Evolutionary conservation across 441 rosid species (phyloP), one percentile per base, ranked within the genome.

Genomic region (Croton laevigatus): DNA sequence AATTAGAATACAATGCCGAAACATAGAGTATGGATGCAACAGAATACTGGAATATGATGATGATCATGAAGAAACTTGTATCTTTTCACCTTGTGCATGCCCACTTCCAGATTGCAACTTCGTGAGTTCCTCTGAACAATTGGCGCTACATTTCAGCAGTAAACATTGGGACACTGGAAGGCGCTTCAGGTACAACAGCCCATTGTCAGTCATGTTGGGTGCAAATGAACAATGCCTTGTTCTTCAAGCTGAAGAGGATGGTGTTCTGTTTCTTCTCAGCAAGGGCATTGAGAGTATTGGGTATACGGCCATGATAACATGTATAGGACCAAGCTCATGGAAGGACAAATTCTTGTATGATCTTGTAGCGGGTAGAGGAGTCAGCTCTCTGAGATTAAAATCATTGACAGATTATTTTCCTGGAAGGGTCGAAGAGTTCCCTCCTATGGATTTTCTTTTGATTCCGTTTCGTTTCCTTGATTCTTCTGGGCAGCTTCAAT

Each of bases 81-180:
- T 20, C 58, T 75, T 59, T 65, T 20, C 70, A 19, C 88, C 91
- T 4, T 81, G 88, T 44, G 69, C 80, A 0, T 88, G 93, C 81
- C 93, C 89, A 7, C 8, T 81, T 13, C 10, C 6, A 8, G 38
- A 57, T 66, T 86, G 91, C 71, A 34, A 58, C 71, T 85, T 73
- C 73, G 27, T 70, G 4, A 85, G 83, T 27, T 76, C 87, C 3
- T 68, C 78, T 37, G 78, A 74, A 60, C 77, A 78, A 46, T 59
- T 88, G 27, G 71, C 74, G 51, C 48, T 68, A 19, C 91, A 88
- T 69, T 80, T 83, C 58, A 51, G 71, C 9, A 62, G 9, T 53
- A 62, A 78, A 32, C 91, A 86, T 74, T 70, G 66, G 65, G 71
- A 58, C 13, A 45, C 57, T 0, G 52, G 71, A 3, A 67, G 73